Evolutionary conservation across 2,329 filamentous ascomycete species (phyloP), one percentile per base, ranked within the genome.

Genomic region (Curvularia sp.): DNA sequence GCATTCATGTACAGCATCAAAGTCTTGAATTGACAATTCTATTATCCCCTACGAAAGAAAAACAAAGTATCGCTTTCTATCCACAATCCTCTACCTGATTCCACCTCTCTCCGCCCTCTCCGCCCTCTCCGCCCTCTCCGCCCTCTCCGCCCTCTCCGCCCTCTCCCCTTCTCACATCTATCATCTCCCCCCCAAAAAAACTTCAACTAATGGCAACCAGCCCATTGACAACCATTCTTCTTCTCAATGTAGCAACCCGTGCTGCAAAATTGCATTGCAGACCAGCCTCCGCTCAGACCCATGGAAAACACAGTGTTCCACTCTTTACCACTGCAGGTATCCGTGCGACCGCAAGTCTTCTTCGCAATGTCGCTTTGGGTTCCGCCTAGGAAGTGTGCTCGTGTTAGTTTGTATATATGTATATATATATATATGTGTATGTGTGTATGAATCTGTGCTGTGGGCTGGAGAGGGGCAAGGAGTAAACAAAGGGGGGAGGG

Each of bases 241-340:
- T 41, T 3, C 38, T 41, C 42, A 18, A 46, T 18, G 18, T 48
- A 48, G 28, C 46, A 48, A 21, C 46, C 46, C 10, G 46, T 48
- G 5, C 28, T 48, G n/a, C 46, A 48, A 23, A 48, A 48, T 5
- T 46, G 28, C 6, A 10, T 5, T 1, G 46, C 32, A 7, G 1
- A 21, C 46, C 46, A 48, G 2, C 3, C 10, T 13, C 46, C 46
- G 23, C 1, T 48, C 2, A 48, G 7, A 4, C 46, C 30, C 32
- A 36, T 21, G 30, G 12, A 10, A 7, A 36, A 36, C 13, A 48
- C 18, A 0, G 18, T 36, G 18, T 48, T 48, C 46, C 46, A 48
- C 34, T 48, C 46, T n/a, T 48, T 8, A 12, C 46, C 46, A n/a
- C 18, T 32, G 19, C 46, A 48, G 18, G 46, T 48, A 13, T 48